phyloP scores from a whole-genome alignment of 257 asterid genomes.

The Pogostemon cablin region DNA sequence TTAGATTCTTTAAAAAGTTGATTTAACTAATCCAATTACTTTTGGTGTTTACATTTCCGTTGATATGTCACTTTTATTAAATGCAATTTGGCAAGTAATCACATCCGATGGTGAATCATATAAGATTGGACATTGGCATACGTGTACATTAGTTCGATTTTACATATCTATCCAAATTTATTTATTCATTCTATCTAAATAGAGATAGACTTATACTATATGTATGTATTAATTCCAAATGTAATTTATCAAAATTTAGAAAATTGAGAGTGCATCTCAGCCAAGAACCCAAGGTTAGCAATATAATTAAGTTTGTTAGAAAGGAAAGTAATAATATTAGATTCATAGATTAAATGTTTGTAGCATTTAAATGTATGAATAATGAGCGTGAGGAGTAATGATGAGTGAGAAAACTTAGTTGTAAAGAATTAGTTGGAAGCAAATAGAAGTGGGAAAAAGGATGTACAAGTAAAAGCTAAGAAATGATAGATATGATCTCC shows the following conservation, averaged over 20 bases:
- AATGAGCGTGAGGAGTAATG: background rate
- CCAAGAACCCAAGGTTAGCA: no score
- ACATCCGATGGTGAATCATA: constrained; percentile 3
- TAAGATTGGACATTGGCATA: background rate
- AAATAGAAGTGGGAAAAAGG: background rate
- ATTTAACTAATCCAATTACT: background rate
- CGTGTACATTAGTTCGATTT: background rate
- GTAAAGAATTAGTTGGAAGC: background rate
- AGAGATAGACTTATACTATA: no score
- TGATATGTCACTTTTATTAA: constrained; percentile 30
- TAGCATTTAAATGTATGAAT: no score
- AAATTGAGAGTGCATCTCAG: no score
- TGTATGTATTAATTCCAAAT: no score
- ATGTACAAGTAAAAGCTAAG: constrained; percentile 41
- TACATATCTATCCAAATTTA: background rate
- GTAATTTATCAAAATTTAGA: no score
- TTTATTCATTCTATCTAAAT: no score
- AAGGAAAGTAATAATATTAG: no score
- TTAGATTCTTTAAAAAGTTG: no score
- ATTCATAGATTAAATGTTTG: no score
- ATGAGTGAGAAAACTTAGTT: constrained; percentile 23
- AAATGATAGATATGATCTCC: constrained; percentile 33
- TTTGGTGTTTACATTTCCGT: constrained; percentile 8
- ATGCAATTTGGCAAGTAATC: constrained; percentile 30
- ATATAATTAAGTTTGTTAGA: no score